These are phyloP conservation scores for Triticum monococcum DNA, from an alignment of 176 grass and related monocot species.

Conservation along the genomic window DNA sequence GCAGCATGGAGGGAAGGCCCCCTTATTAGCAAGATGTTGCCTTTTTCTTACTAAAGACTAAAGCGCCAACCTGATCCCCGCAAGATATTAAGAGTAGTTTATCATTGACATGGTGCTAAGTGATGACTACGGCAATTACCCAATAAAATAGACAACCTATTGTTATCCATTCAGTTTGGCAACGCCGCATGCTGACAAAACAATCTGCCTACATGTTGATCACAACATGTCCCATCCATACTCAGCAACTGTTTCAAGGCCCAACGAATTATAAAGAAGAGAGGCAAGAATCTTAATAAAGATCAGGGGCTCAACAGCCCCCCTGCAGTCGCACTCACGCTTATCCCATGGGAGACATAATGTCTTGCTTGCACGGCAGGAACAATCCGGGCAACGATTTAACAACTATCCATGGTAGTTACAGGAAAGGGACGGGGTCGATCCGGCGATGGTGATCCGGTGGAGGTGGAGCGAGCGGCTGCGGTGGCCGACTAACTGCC, in stretches of 20 bases:
- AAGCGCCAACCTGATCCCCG: not conserved
- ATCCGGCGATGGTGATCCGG: conserved; percentile 22
- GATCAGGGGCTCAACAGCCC: not conserved
- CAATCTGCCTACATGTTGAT: not conserved
- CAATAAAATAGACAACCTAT: not conserved
- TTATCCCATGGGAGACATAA: conserved; percentile 25
- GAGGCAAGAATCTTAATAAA: not conserved
- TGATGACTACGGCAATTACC: not conserved
- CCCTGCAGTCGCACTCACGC: not conserved
- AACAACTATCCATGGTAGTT: conserved; percentile 16
- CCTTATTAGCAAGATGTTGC: not conserved
- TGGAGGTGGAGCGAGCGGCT: not conserved
- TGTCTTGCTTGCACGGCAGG: conserved; percentile 51
- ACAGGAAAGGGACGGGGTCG: conserved; percentile 21
- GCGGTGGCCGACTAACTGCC: not conserved
- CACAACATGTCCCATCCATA: not conserved
- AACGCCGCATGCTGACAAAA: not conserved
- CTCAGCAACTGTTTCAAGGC: not conserved
- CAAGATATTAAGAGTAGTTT: not conserved
- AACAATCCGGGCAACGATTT: not conserved
- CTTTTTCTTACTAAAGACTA: not conserved
- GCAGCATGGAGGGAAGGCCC: not conserved
- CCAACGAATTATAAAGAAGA: not conserved
- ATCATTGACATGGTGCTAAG: not conserved
- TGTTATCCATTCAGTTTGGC: conserved; percentile 39